phyloP scores from a whole-genome alignment of 1,284 basidiomycete genomes.

The Ganoderma leucocontextum region DNA sequence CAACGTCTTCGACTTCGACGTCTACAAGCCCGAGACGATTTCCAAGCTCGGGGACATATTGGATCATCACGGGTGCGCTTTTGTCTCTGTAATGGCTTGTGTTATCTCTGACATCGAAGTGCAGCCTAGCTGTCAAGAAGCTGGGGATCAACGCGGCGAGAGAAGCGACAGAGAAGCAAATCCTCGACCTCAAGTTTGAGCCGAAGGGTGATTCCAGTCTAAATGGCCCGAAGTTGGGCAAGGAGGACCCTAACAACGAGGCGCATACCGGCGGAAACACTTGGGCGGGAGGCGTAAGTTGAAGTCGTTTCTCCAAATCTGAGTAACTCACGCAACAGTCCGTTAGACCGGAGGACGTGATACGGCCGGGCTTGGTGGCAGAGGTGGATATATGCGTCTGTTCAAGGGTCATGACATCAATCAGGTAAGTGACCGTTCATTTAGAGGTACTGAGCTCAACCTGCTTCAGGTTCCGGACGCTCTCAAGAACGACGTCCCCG shows the following conservation, averaged over 20 bases:
- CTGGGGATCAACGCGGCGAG: conserved; percentile 64
- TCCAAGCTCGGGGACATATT: conserved; percentile 65
- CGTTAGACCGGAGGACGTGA: conserved; percentile 70
- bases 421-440: conserved; percentile 49
- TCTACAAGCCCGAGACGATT: conserved; percentile 69
- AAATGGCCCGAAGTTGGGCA: conserved; percentile 63
- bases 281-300: conserved; percentile 66
- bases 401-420: conserved; percentile 71
- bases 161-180: conserved; percentile 55
- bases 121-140: conserved; percentile 59
- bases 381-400: conserved; percentile 71
- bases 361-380: conserved; percentile 70
- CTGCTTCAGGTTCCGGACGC: conserved; percentile 55
- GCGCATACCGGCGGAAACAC: conserved; percentile 67
- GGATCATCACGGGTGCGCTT: conserved; percentile 60
- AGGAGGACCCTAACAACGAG: conserved; percentile 61
- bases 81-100: neutral
- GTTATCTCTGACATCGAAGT: neutral
- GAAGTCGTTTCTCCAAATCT: neutral
- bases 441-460: neutral
- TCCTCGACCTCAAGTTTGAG: conserved; percentile 65
- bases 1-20: conserved; percentile 75
- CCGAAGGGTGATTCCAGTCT: conserved; percentile 57
- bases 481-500: conserved; percentile 65
- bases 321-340: neutral